Base-by-base conservation (phyloP, 2,329 filamentous ascomycete species). In the Alternaria solani region DNA sequence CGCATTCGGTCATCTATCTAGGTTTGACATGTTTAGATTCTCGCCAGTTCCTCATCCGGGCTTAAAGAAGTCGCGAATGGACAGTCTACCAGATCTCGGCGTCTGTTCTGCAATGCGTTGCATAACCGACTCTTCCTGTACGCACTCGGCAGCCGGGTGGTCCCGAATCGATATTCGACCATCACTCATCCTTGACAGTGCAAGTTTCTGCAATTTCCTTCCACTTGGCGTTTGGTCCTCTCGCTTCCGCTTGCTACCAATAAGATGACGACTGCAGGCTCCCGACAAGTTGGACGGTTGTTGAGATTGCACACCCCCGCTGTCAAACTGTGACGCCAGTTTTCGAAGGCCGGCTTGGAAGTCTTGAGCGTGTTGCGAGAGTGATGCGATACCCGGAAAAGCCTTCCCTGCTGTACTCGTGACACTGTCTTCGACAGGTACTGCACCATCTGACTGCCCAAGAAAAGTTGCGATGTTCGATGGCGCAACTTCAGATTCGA, bases 301-400 rank as follows among this genome's bases (percentile, higher is more conserved):
- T 7, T 26, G n/a, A 20, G 43, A 18, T 30, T 8, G 8, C 16
- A 9, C 30, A 1, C 30, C 9, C 28, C 25, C 28, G 8, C n/a
- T 46, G 43, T 46, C 16, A 28, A 18, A 46, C 16, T 30, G 25
- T 6, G 30, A 11, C 25, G 43, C 26, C 6, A 46, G 28, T 46
- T 4, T 26, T 7, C 2, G 3, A 11, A 46, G 43, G 1, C 26
- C 43, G 4, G 18, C n/a, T 12, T 30, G 2, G n/a, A 46, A 46
- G 7, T 46, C 43, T 4, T 30, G 25, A 14, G 25, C 16, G n/a
- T 46, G 26, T 20, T 5, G 43, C n/a, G 26, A 46, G 1, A 5
- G 18, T 14, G 43, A 9, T 30, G 0, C 5, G 0, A 28, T n/a
- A n/a, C 4, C 2, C n/a, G 0, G 9, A 2, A 30, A 2, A 14